phyloP scores from a whole-genome alignment of 257 asterid species.

The Sherardia arvensis region DNA sequence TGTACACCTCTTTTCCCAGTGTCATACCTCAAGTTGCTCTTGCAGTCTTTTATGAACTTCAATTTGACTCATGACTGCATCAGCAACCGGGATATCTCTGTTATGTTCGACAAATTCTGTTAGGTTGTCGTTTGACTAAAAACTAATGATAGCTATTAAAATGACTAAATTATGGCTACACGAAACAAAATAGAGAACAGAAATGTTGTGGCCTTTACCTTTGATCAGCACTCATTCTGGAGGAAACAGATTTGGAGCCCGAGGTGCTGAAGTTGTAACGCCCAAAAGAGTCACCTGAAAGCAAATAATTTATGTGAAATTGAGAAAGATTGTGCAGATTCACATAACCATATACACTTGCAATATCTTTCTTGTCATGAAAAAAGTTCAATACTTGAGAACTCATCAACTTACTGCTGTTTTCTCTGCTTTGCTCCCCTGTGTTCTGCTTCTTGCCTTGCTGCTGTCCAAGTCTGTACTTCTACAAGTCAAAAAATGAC shows the following conservation, averaged over 20 bases:
- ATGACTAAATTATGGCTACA: neutral
- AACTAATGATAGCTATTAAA: neutral
- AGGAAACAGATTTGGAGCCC: constrained; percentile 37
- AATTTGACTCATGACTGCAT: constrained; percentile 51
- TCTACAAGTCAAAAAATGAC: constrained; percentile 31
- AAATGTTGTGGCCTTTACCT: constrained; percentile 29
- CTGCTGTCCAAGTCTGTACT: constrained; percentile 82
- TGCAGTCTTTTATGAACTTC: constrained; percentile 69
- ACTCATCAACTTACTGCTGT: constrained; percentile 30
- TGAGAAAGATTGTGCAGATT: neutral
- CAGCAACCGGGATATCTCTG: constrained; percentile 67
- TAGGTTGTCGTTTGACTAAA: neutral
- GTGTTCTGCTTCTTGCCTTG: constrained; percentile 38
- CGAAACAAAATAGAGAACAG: too few species aligned
- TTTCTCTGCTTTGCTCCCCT: constrained; percentile 30
- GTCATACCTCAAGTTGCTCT: constrained; percentile 71
- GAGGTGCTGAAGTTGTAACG: constrained; percentile 34
- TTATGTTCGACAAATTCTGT: constrained; percentile 3
- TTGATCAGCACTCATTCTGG: constrained; percentile 42
- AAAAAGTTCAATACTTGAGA: neutral
- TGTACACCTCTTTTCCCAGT: neutral
- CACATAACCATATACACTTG: too few species aligned
- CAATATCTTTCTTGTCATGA: neutral
- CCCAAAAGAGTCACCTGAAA: constrained; percentile 43
- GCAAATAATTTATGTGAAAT: neutral